These are phyloP conservation scores for Tetrahymena thermophila DNA, from an alignment of 73 alveolate genomes.

Conservation along the genomic window DNA sequence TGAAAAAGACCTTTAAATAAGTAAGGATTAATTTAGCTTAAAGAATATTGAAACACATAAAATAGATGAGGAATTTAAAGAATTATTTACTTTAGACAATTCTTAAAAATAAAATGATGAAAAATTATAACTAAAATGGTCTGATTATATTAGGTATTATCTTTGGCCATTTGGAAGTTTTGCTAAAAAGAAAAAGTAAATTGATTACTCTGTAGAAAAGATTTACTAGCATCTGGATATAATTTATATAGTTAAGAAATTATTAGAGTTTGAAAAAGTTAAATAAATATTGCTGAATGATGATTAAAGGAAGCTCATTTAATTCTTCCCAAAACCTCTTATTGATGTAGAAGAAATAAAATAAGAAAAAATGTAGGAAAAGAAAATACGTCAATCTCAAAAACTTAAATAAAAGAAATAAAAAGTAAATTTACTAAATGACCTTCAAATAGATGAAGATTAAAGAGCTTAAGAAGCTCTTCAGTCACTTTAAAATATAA, in stretches of 20 bases:
- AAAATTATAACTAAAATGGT: neutral
- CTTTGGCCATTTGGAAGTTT: neutral
- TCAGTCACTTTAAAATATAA: neutral
- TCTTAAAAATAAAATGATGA: neutral
- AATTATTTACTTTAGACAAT: neutral
- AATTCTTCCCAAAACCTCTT: neutral
- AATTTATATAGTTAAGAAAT: neutral
- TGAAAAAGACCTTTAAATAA: neutral
- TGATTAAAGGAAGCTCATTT: neutral
- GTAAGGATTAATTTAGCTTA: no score
- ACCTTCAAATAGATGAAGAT: neutral
- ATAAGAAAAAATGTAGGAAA: neutral
- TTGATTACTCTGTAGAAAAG: neutral
- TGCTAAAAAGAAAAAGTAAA: neutral
- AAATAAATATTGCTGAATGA: neutral
- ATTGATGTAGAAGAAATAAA: neutral
- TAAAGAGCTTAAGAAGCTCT: neutral
- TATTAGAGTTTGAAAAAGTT: neutral
- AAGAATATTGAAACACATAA: no score
- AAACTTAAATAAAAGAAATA: neutral
- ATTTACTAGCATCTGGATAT: neutral
- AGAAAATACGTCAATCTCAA: neutral
- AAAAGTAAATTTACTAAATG: neutral
- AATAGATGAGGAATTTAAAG: no score
- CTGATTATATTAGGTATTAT: neutral